Evolutionary conservation across 352 stramenopile species (phyloP).

Genomic region (Blastocystis sp.): DNA sequence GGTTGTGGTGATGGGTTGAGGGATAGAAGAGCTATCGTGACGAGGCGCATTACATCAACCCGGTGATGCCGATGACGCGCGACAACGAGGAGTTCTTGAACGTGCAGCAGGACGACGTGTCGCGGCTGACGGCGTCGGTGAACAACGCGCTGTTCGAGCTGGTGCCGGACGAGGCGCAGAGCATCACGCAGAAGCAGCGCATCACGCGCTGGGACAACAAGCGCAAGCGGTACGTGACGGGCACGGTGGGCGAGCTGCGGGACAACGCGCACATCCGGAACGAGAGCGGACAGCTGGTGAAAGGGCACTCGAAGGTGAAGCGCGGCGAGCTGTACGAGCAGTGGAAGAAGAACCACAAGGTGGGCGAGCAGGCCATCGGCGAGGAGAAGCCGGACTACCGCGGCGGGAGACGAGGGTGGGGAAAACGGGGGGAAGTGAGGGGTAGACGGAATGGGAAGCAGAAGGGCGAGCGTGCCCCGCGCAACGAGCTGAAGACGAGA

Average conservation of each 20-base stretch:
- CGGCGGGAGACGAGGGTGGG: conserved; percentile 30
- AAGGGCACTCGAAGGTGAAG: conserved; percentile 70
- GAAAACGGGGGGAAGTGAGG: background rate
- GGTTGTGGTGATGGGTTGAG: background rate
- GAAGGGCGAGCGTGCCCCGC: conserved; percentile 21
- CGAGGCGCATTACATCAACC: conserved; percentile 21
- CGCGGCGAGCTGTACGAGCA: conserved; percentile 86
- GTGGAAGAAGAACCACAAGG: conserved; percentile 79
- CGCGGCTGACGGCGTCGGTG: background rate
- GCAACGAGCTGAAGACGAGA: background rate
- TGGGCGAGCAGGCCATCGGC: background rate
- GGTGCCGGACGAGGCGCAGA: conserved; percentile 77
- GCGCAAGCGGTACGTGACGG: conserved; percentile 93
- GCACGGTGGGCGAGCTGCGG: conserved; percentile 81
- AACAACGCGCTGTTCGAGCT: background rate
- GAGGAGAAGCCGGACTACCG: background rate
- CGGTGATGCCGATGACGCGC: conserved; percentile 2
- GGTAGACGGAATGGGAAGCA: conserved; percentile 34
- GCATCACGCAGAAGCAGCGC: conserved; percentile 92
- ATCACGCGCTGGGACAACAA: conserved; percentile 96
- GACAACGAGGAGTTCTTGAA: conserved; percentile 15
- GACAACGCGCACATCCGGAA: conserved; percentile 78
- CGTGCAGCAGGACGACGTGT: conserved; percentile 30
- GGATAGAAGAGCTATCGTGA: conserved; percentile 40
- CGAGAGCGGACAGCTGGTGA: conserved; percentile 80